Percentiles rank a stretch among this genome's conserved stretches.
These are phyloP conservation scores for Spongiforma sp. DNA, from an alignment of 1,284 basidiomycete species.

Conservation along the genomic window DNA sequence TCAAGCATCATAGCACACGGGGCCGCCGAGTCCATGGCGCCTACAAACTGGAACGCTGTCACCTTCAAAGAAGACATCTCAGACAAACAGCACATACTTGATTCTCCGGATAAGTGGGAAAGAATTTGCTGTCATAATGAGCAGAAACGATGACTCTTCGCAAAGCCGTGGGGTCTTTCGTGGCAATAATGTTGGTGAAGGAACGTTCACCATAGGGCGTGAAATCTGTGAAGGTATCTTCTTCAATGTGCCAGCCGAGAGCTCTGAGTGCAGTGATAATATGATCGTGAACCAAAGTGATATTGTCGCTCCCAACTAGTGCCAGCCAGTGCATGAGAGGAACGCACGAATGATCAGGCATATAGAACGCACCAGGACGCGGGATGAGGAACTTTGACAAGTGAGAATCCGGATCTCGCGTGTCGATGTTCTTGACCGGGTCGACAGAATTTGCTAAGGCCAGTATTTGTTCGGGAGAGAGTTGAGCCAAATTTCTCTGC, in stretches of 20 bases:
- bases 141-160: constrained; percentile 88
- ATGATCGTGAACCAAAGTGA: constrained; percentile 80
- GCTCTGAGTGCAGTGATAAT: constrained; percentile 71
- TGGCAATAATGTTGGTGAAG: constrained; percentile 95
- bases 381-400: constrained; percentile 84
- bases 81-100: constrained; percentile 54
- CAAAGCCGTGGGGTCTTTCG: constrained; percentile 87
- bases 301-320: constrained; percentile 81
- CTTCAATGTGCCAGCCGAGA: constrained; percentile 87
- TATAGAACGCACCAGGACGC: constrained; percentile 65
- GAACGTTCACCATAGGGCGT: constrained; percentile 86
- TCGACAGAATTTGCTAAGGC: constrained; percentile 60
- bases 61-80: neutral
- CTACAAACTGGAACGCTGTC: constrained; percentile 77
- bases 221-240: constrained; percentile 76
- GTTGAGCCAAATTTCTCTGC: constrained; percentile 49
- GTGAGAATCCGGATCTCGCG: constrained; percentile 69
- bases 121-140: constrained; percentile 97
- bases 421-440: constrained; percentile 70
- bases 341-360: constrained; percentile 10
- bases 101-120: constrained; percentile 69
- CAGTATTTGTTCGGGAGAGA: constrained; percentile 58
- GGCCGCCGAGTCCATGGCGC: constrained; percentile 97
- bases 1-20: constrained; percentile 95
- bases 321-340: constrained; percentile 6